Evolutionary conservation across 768 basidiomycete species (phyloP), one percentile per base, ranked within the genome.

Genomic region (Xanthoconium purpureum): DNA sequence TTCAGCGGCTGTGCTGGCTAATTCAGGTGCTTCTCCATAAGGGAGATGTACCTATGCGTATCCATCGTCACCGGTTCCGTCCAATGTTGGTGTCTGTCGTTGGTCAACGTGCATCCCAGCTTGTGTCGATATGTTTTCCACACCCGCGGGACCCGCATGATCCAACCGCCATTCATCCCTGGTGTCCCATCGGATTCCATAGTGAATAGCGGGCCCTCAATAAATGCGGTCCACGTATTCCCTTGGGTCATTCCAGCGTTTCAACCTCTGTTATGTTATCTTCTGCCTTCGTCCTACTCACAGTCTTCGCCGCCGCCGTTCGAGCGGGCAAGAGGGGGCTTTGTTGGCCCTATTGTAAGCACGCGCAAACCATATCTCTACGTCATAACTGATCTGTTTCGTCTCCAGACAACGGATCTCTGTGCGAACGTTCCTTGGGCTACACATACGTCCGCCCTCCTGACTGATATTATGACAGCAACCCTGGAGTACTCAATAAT

Each of bases 321-420:
- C 64, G 59, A 13, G 75, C 75, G 24, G 74, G 75, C 28, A 75
- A 75, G 61, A 67, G 73, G 18, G 74, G 74, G 38, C 67, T 75
- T 24, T 63, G 62, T 42, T 75, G 74, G 74, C 62, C 74, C 30
- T 76, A 58, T 57, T 75, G 72, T 73, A 54, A 56, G 67, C 12
- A 47, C 2, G 46, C 2, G 0, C 12, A 43, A 13, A 18, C 24
- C 9, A 3, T 15, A 12, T 47, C 7, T 32, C 6, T 2, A 4
- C 5, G 2, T 28, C 10, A 2, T 39, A 1, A n/a, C n/a, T 64
- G 43, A 64, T 40, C 17, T 5, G 15, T 52, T 38, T 6, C 4
- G 48, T 29, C 46, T 30, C 43, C 45, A 73, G 71, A 57, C 35
- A 72, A 75, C 48, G 17, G 30, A 32, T 36, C 68, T 11, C 68